Evolutionary conservation across 129 eudicot genomes (phyloP).

Genomic region (Silybum marianum): DNA sequence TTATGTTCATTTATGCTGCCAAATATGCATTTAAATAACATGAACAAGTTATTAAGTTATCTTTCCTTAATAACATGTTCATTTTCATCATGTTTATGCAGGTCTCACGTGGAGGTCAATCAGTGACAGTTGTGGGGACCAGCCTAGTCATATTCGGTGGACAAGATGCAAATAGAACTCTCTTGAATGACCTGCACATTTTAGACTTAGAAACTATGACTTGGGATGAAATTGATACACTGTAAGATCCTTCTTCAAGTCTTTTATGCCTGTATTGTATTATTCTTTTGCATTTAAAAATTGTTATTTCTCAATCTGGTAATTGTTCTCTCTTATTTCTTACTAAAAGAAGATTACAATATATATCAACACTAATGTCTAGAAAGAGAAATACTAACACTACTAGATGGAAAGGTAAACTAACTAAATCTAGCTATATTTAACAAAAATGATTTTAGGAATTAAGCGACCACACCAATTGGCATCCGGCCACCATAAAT

Average conservation of each 20-base stretch:
- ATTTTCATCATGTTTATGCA: constrained; percentile 25
- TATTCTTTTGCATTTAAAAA: background rate
- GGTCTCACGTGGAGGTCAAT: constrained; percentile 76
- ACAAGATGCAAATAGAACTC: constrained; percentile 70
- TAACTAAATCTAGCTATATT: too few species aligned
- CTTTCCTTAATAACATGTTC: background rate
- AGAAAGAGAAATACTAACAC: too few species aligned
- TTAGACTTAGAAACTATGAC: constrained; percentile 78
- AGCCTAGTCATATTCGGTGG: constrained; percentile 81
- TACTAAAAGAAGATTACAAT: too few species aligned
- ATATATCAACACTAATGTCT: too few species aligned
- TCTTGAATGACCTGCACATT: constrained; percentile 77
- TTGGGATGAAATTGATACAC: constrained; percentile 79
- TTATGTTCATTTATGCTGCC: background rate
- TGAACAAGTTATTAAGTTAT: background rate
- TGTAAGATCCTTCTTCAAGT: constrained; percentile 39
- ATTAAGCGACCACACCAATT: background rate
- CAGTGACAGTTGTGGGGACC: constrained; percentile 58
- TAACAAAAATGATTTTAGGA: background rate
- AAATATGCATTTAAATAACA: background rate
- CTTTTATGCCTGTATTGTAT: background rate
- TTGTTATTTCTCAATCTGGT: too few species aligned
- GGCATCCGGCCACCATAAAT: background rate
- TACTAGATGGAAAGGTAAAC: too few species aligned
- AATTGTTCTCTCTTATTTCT: too few species aligned